A percentile compares a stretch with the other conserved stretches of the same genome.
Evolutionary conservation across 2,329 filamentous ascomycete genomes (phyloP).

Genomic region (Dendrostoma leiphaemia): DNA sequence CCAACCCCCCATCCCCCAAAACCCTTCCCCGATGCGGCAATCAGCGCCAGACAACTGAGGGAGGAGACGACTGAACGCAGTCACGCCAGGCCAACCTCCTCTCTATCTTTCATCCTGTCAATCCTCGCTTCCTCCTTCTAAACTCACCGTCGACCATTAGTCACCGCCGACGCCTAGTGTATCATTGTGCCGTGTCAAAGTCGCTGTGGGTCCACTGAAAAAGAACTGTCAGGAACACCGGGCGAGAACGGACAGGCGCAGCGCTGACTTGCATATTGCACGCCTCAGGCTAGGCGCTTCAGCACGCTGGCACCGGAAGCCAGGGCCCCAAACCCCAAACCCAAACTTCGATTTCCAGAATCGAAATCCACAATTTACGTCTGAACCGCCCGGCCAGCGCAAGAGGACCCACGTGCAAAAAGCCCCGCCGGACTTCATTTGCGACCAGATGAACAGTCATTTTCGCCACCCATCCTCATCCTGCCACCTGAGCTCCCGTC

Average conservation of each 20-base stretch:
- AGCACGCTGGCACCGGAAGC: too few species aligned
- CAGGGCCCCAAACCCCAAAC: background rate
- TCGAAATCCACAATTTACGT: slow-evolving; percentile 3
- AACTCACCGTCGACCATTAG: too few species aligned
- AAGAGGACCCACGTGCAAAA: slow-evolving; percentile 9
- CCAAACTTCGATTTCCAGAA: background rate
- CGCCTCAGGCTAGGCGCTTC: too few species aligned
- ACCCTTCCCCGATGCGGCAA: too few species aligned
- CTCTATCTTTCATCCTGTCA: background rate
- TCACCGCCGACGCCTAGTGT: too few species aligned
- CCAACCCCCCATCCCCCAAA: too few species aligned
- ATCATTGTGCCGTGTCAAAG: too few species aligned
- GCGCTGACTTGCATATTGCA: background rate
- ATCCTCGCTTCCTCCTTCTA: too few species aligned
- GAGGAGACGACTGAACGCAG: background rate
- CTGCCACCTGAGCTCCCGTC: too few species aligned
- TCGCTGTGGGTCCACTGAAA: background rate
- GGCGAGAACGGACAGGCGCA: background rate
- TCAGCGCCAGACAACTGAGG: too few species aligned
- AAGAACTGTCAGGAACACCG: background rate
- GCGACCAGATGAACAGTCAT: slow-evolving; percentile 7
- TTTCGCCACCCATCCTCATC: slow-evolving; percentile 1
- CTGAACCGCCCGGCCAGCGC: slow-evolving; percentile 13
- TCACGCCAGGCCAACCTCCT: background rate
- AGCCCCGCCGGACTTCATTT: slow-evolving; percentile 13